Evolutionary conservation across 2,329 filamentous ascomycete species (phyloP).

Genomic region (Corinectria fuckeliana): DNA sequence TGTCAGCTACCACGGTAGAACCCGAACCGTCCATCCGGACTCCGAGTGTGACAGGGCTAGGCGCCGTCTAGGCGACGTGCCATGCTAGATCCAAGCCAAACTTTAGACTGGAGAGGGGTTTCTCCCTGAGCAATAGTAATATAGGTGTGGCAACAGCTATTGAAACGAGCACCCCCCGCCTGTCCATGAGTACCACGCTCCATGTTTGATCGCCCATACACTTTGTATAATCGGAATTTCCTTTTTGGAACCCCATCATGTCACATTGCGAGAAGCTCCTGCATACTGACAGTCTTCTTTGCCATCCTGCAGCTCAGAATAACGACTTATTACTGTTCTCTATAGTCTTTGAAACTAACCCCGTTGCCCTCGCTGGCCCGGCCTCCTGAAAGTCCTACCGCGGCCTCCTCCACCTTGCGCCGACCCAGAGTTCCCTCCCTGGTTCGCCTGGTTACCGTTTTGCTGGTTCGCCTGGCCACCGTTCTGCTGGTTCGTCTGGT

Average conservation of each 20-base stretch:
- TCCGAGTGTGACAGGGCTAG: not conserved
- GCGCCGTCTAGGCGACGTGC: too few relatives aligned
- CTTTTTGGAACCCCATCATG: constrained; percentile 1
- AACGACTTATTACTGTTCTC: not conserved
- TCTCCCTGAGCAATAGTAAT: constrained; percentile 38
- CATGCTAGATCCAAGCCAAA: not conserved
- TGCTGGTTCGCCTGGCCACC: not conserved
- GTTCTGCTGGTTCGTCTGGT: constrained; percentile 10
- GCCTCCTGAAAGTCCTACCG: not conserved
- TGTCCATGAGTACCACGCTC: not conserved
- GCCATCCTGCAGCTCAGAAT: not conserved
- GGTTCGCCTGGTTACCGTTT: constrained; percentile 15
- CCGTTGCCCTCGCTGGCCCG: constrained; percentile 12
- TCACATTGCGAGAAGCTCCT: not conserved
- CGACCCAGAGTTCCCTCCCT: not conserved
- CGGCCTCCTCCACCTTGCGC: not conserved
- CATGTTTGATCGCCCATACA: not conserved
- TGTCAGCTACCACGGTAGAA: not conserved
- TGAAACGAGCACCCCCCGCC: not conserved
- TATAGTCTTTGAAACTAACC: not conserved
- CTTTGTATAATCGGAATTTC: constrained; percentile 21
- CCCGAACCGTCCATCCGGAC: not conserved
- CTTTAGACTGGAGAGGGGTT: not conserved
- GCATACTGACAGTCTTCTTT: not conserved
- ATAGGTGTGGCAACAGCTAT: constrained; percentile 39